Base-by-base conservation (phyloP, 352 stramenopile genomes). In the Plasmopara muralis region DNA sequence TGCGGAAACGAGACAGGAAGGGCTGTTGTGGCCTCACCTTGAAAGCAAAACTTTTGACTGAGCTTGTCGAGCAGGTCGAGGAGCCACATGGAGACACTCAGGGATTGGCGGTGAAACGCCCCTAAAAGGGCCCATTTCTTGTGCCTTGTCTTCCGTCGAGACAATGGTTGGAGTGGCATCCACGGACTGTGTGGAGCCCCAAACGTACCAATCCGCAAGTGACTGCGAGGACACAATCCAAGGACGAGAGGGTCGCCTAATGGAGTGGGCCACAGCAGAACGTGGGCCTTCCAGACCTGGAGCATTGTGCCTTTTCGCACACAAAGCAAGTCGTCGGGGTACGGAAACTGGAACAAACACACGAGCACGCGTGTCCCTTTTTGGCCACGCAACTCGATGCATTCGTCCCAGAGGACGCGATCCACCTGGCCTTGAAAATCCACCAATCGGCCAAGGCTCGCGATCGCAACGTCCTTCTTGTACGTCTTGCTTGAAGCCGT, bases 341-440 rank as follows among this genome's bases (percentile, higher is more conserved):
- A 59, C 12, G 67, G 64, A 38, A 72, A 74, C 49, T 65, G 64
- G 40, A 75, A 75, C 4, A 75, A 29, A 30, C 67, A 77, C 37
- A 80, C 38, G 20, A 73, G 48, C 13, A 72, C 54, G 16, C 46
- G 49, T 16, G 20, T 47, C 39, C 43, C 43, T 48, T 64, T 52
- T 7, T 9, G 12, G 4, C 64, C 55, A 5, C 57, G 18, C 6
- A 79, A 29, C 39, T 79, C 66, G 44, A 79, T 58, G 30, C 70
- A 79, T 16, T 72, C 70, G 49, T 79, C 64, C 66, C 66, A 79
- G 9, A 74, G 18, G 20, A 76, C 38, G 20, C 55, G 54, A 42
- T 20, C 43, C 6, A 76, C 62, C 46, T 55, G 52, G 12, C 70
- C 70, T 64, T 72, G 58, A 15, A 59, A 74, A 41, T 70, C 30